Evolutionary conservation across 352 stramenopile genomes (phyloP).

Genomic region (Globisporangium apiculatum): DNA sequence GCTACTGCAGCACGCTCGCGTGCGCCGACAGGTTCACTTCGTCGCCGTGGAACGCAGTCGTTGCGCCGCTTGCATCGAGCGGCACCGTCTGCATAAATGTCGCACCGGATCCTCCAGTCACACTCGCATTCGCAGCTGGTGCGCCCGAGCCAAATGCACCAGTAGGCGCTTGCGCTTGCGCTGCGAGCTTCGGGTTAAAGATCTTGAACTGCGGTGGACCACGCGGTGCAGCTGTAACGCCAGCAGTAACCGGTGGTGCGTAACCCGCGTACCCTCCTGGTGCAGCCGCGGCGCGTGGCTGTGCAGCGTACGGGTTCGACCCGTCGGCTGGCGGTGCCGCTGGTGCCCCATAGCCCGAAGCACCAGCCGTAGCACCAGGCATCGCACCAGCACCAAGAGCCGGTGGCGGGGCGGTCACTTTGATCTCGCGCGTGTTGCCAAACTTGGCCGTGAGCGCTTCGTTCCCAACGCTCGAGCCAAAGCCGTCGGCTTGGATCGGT

Average conservation of each 20-base stretch:
- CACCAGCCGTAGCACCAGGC: conserved; percentile 6
- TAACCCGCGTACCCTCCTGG: conserved; percentile 24
- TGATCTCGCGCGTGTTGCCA: conserved; percentile 79
- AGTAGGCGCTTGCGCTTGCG: conserved; percentile 12
- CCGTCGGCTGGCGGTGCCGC: conserved; percentile 17
- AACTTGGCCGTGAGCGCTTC: conserved; percentile 86
- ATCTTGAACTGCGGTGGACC: conserved; percentile 81
- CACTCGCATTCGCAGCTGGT: conserved; percentile 4
- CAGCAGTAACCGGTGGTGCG: conserved; percentile 7
- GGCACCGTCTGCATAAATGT: conserved; percentile 13
- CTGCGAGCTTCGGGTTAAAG: conserved; percentile 72
- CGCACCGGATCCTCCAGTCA: background rate
- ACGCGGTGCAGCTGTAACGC: conserved; percentile 9
- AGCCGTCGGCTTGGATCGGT: conserved; percentile 84
- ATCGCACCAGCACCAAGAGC: conserved; percentile 11
- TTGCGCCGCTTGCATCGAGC: conserved; percentile 24
- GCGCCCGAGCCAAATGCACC: conserved; percentile 21
- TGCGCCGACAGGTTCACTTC: conserved; percentile 71
- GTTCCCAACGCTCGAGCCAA: conserved; percentile 86
- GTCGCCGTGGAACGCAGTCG: conserved; percentile 21
- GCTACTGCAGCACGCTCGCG: conserved; percentile 65
- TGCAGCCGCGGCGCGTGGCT: conserved; percentile 14
- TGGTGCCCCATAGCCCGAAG: background rate
- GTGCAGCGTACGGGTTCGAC: conserved; percentile 55
- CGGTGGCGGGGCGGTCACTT: conserved; percentile 70